Conservation (phyloP, 805 yeast genomes). For the Starmerella apis region DNA sequence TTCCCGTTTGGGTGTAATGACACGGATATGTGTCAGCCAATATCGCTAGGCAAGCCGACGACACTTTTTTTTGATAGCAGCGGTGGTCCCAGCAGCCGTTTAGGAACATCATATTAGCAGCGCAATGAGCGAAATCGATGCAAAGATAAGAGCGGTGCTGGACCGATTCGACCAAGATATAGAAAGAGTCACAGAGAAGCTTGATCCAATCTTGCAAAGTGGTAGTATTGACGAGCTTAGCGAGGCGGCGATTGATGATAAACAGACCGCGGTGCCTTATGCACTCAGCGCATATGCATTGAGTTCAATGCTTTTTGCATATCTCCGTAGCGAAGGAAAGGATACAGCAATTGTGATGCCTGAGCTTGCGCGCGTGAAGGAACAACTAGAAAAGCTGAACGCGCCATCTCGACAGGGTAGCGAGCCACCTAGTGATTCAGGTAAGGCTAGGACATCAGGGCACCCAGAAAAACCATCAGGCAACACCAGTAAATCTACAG, state of each 20-base stretch:
- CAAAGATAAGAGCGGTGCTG: constrained; percentile 12
- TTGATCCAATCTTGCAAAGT: constrained; percentile 19
- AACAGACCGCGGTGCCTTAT: constrained; percentile 17
- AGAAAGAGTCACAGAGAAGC: constrained; percentile 13
- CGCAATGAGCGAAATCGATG: constrained; percentile 13
- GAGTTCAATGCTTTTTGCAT: constrained; percentile 48
- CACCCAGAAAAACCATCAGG: not conserved
- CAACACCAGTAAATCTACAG: constrained; percentile 3
- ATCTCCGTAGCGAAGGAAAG: constrained; percentile 48
- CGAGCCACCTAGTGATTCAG: not conserved
- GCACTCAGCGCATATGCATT: constrained; percentile 39
- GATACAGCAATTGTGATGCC: constrained; percentile 47
- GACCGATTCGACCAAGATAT: constrained; percentile 21
- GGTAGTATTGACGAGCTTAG: constrained; percentile 20
- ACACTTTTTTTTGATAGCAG: not conserved
- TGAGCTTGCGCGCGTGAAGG: constrained; percentile 38
- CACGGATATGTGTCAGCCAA: not conserved
- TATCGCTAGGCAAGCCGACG: not conserved
- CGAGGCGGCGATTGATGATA: constrained; percentile 1
- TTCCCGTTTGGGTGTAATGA: not conserved
- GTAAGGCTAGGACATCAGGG: not conserved
- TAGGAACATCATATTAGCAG: not conserved
- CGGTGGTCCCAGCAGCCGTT: too few relatives aligned
- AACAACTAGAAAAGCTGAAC: constrained; percentile 16
- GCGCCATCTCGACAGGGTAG: not conserved